These are phyloP conservation scores for Podila epigama DNA, from an alignment of 192 early-diverging fungal species.

Conservation along the genomic window DNA sequence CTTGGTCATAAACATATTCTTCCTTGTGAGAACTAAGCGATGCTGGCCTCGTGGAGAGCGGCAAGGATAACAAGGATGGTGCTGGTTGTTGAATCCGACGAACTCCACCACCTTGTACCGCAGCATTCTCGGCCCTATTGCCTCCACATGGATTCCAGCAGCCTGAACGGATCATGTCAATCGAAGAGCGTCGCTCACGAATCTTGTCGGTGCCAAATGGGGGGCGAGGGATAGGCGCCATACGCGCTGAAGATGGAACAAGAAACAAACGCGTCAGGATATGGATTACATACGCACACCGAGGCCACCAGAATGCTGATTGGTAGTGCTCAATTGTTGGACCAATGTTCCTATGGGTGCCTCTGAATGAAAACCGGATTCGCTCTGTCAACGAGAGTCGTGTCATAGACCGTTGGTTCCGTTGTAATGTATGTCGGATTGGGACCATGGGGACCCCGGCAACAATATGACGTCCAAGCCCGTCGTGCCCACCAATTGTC, in stretches of 20 bases:
- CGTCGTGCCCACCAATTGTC: constrained; percentile 22
- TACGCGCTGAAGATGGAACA: constrained; percentile 11
- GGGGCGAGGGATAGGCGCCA: constrained; percentile 17
- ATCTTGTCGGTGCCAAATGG: not conserved
- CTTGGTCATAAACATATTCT: no score
- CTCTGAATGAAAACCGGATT: not conserved
- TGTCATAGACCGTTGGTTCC: no score
- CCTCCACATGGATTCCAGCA: not conserved
- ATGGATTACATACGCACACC: constrained; percentile 27
- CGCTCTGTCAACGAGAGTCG: not conserved
- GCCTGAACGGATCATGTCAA: not conserved
- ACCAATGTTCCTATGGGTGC: not conserved
- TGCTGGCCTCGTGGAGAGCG: no score
- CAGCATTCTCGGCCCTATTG: no score
- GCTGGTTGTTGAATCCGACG: no score
- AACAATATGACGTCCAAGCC: not conserved
- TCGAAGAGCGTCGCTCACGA: not conserved
- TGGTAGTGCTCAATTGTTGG: constrained; percentile 9
- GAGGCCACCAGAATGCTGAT: constrained; percentile 15
- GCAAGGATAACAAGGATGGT: no score
- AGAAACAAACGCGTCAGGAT: constrained; percentile 8
- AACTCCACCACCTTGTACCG: no score
- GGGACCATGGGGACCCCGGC: not conserved
- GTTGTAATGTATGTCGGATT: not conserved
- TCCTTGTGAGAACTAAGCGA: no score